Percentiles rank a stretch among this genome's conserved stretches.
phyloP scores from a whole-genome alignment of 345 rosid genomes.

The Firmiana major region DNA sequence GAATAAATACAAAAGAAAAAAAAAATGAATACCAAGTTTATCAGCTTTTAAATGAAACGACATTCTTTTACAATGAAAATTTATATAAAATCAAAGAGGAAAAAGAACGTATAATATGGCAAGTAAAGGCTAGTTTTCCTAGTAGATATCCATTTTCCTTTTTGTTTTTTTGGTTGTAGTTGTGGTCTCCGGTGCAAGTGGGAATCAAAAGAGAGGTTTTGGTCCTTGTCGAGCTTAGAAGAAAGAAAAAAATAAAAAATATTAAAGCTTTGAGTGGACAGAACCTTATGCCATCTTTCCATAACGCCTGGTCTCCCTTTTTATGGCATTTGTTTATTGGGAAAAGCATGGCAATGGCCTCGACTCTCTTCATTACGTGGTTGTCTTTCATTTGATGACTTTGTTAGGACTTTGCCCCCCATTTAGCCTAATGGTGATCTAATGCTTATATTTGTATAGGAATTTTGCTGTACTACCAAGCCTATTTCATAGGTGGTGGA shows the following conservation, averaged over 20 bases:
- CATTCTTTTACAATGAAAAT: neutral
- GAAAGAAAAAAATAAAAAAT: neutral
- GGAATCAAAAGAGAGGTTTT: constrained; percentile 19
- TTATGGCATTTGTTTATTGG: constrained; percentile 26
- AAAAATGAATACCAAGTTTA: neutral
- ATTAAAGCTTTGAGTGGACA: constrained; percentile 14
- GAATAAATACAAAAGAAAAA: neutral
- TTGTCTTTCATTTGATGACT: constrained; percentile 9
- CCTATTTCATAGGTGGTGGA: neutral
- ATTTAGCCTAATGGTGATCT: neutral
- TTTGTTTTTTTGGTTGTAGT: neutral
- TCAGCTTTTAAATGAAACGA: neutral
- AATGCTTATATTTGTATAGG: neutral
- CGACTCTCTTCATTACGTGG: constrained; percentile 9
- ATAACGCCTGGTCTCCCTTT: constrained; percentile 43
- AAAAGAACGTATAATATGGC: neutral
- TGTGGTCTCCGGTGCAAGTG: constrained; percentile 20
- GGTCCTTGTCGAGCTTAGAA: neutral
- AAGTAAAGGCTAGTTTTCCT: neutral
- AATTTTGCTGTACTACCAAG: neutral
- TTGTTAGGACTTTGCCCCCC: neutral
- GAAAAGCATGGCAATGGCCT: constrained; percentile 5
- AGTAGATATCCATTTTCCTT: constrained; percentile 17
- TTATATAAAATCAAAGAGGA: neutral
- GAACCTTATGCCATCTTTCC: constrained; percentile 45